Base-by-base conservation (phyloP, 2,329 filamentous ascomycete species). In the Alternaria gaisen region DNA sequence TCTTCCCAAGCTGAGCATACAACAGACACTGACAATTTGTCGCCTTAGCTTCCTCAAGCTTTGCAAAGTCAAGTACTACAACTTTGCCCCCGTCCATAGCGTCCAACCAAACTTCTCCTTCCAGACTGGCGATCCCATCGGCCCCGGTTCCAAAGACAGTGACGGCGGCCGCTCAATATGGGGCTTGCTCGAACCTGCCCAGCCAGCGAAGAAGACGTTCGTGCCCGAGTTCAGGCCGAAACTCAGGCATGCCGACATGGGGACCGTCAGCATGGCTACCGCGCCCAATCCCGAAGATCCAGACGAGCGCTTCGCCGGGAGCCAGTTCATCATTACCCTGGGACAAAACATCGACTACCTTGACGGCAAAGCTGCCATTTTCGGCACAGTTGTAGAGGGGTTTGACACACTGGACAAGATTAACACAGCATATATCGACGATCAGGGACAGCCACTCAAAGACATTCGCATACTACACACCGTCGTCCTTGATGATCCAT, bases 51-150 rank as follows among this genome's bases (percentile, higher is more conserved):
- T 99, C 80, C 84, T 99, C 58, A 98, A 99, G 85, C 91, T 99
- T 71, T 97, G 95, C 88, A 98, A 98, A 83, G 85, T 93, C 81
- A 99, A 97, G 83, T 99, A 98, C 83, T 99, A 97, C 88, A 98
- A 98, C 83, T 98, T 96, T 79, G 90, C 93, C 6, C 95, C 94
- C 26, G 83, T 98, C 56, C 92, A 97, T 82, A 93, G 90, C 68
- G 88, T 99, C 38, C 95, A 97, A 77, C 95, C 94, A 78, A 89
- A 93, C 80, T 98, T 97, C 81, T 97, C 94, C 63, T 97, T 97
- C 80, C 94, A 98, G 80, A 96, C 92, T 32, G 94, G 94, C 77
- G 95, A 98, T 74, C 94, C 94, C 12, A 89, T 98, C 54, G 94
- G 95, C 12, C 94, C 94, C 12, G 87, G 91, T 58, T 92, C 93